phyloP scores from a whole-genome alignment of 805 yeast genomes.

The Zygosaccharomyces pseudorouxii region DNA sequence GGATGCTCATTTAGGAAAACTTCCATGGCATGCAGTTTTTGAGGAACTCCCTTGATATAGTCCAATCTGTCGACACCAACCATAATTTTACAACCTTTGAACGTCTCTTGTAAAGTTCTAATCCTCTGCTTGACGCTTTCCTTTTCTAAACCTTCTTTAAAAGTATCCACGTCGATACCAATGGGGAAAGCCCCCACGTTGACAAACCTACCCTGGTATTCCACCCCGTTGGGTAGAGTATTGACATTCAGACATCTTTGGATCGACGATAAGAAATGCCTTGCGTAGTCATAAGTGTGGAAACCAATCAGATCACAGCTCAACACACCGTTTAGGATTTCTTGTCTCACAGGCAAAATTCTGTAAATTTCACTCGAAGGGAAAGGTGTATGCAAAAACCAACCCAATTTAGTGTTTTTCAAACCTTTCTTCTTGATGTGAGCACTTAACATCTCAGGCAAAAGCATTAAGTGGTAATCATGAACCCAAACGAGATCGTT shows the following conservation, averaged over 20 bases:
- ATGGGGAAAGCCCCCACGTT: constrained; percentile 97
- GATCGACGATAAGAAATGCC: constrained; percentile 90
- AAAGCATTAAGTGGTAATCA: constrained; percentile 93
- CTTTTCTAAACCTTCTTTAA: constrained; percentile 68
- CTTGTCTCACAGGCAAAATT: constrained; percentile 90
- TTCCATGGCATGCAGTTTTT: constrained; percentile 93
- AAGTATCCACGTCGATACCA: constrained; percentile 93
- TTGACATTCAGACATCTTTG: constrained; percentile 75
- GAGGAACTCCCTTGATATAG: constrained; percentile 97
- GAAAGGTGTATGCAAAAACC: constrained; percentile 95
- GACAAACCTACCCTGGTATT: constrained; percentile 68
- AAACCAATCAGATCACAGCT: constrained; percentile 94
- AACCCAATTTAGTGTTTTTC: constrained; percentile 72
- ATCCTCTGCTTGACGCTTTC: constrained; percentile 63
- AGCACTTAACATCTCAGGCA: constrained; percentile 80
- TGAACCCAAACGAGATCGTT: constrained; percentile 96
- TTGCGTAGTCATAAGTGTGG: constrained; percentile 98
- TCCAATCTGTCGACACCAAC: constrained; percentile 97
- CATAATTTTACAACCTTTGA: constrained; percentile 72
- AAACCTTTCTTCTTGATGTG: constrained; percentile 35
- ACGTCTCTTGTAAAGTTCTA: constrained; percentile 56
- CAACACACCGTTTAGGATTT: constrained; percentile 84
- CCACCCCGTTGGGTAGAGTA: constrained; percentile 88
- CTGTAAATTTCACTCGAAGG: constrained; percentile 96
- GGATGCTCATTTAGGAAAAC: constrained; percentile 89